Evolutionary conservation across 2,329 filamentous ascomycete genomes (phyloP), one percentile per base, ranked within the genome.

Genomic region (Ceratocystis cubensis): DNA sequence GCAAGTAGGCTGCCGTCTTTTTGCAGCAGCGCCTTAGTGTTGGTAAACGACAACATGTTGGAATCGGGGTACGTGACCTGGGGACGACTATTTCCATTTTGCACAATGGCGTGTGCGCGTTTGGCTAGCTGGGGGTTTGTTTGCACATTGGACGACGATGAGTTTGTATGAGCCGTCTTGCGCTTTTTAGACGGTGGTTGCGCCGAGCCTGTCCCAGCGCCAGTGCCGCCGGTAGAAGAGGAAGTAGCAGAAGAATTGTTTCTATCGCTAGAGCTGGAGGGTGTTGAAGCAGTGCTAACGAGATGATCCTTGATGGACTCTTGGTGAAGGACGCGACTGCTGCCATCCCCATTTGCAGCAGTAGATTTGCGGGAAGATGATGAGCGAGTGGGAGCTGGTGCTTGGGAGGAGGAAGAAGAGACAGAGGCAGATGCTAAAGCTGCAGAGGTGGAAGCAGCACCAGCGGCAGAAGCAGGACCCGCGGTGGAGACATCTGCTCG

Each of bases 41-140:
- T 85, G 69, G 90, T 87, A 76, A 97, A 97, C 56, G 84, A 91
- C 78, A 96, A 83, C 85, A 97, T 87, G 75, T 95, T 96, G 64
- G 89, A 88, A 72, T 91, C 86, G 69, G 83, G 80, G 33, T 63
- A 67, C 25, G 53, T 61, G 6, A 48, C 64, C 33, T 65, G 66
- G 15, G 56, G 66, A 25, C 46, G 37, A 10, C 50, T 56, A 25
- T 25, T 37, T 13, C 65, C 50, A 13, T 63, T 66, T 66, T 56
- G 65, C 61, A 63, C 61, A 33, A 66, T 59, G 30, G 66, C 62
- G 17, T 67, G 57, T 15, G 48, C 46, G 61, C 64, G 45, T 48
- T 57, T 63, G 50, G 65, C 65, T 15, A 56, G 57, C 59, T 57
- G 59, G 28, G 59, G 67, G 53, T 68, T 65, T 46, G 63, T 28